phyloP scores from a whole-genome alignment of 169 alveolate species.

The Cryptosporidium sp. region DNA sequence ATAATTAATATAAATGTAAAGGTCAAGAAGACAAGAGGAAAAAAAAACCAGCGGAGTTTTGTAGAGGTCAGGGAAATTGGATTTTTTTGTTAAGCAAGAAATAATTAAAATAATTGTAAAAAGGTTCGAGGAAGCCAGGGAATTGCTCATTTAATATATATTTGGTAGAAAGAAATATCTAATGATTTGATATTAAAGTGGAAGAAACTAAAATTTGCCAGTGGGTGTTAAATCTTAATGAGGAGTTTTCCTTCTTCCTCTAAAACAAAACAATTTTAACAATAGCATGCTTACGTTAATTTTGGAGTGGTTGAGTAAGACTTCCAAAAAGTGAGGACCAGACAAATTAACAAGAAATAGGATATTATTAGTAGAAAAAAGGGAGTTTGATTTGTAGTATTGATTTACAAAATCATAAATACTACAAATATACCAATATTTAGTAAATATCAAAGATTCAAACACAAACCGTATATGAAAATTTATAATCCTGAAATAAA shows the following conservation, averaged over 20 bases:
- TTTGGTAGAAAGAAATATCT: background rate
- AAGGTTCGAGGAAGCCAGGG: background rate
- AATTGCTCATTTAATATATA: background rate
- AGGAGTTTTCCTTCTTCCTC: background rate
- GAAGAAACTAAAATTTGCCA: background rate
- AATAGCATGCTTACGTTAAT: background rate
- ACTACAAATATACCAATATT: too few species aligned
- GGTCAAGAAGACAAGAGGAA: background rate
- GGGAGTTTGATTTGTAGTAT: background rate
- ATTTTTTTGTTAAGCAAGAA: background rate
- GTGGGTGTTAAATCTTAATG: background rate
- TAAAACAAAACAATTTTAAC: background rate
- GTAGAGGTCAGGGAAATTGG: background rate
- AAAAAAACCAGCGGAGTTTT: background rate
- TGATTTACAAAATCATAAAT: background rate
- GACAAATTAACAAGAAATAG: background rate
- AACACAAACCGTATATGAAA: background rate
- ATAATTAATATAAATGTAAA: background rate
- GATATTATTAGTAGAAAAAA: background rate
- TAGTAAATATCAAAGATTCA: too few species aligned
- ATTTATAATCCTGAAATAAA: background rate
- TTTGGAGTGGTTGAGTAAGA: background rate
- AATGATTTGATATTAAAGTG: background rate
- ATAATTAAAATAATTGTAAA: background rate
- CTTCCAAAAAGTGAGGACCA: background rate